phyloP scores from a whole-genome alignment of 2,329 filamentous ascomycete genomes.

The Colletotrichum sp. region DNA sequence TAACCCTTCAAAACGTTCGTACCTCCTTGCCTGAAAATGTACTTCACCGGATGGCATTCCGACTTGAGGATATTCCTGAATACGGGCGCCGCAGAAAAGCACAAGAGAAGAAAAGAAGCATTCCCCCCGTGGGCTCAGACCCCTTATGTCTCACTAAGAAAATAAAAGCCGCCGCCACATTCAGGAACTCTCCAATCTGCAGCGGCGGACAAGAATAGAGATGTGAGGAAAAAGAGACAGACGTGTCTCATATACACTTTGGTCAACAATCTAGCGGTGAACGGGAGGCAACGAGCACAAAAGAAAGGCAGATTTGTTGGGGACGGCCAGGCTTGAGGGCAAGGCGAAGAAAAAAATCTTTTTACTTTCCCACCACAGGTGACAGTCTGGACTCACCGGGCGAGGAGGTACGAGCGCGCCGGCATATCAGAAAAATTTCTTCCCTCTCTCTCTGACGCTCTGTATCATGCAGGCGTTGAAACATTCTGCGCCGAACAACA shows the following conservation, averaged over 20 bases:
- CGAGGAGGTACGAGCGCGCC: neutral
- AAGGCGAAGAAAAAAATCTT: neutral
- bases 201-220: neutral
- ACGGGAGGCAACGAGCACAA: neutral
- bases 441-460: neutral
- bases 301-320: slow-evolving; percentile 9
- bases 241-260: neutral
- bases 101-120: neutral
- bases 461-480: neutral
- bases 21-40: neutral
- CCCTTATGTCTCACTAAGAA: neutral
- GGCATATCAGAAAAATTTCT: neutral
- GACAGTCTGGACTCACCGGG: neutral
- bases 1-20: neutral
- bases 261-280: slow-evolving; percentile 16
- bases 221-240: neutral
- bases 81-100: neutral
- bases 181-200: neutral
- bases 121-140: neutral
- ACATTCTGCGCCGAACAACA: neutral
- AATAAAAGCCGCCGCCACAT: neutral
- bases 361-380: neutral
- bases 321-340: neutral
- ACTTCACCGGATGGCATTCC: neutral
- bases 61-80: neutral